phyloP scores from a whole-genome alignment of 2,329 filamentous ascomycete genomes.

The Venturia oleaginea region DNA sequence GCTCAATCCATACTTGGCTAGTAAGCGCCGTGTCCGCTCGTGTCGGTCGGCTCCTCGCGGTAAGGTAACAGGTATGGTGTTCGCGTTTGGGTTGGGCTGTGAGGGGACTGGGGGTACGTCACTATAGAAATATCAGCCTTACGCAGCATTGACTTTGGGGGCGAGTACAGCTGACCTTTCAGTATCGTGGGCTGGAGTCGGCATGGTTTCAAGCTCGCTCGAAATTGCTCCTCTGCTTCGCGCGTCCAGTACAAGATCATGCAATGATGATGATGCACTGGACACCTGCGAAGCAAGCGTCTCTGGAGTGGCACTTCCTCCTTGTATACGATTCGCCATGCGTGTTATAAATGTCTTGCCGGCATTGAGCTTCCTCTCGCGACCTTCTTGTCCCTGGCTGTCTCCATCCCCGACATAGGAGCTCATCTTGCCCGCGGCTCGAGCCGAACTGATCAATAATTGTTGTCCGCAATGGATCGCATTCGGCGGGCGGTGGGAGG shows the following conservation, averaged over 20 bases:
- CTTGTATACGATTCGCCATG: neutral
- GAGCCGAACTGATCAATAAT: neutral
- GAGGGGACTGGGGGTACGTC: neutral
- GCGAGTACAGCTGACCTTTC: neutral
- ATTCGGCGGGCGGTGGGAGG: neutral
- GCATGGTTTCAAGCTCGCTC: neutral
- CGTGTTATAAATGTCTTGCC: neutral
- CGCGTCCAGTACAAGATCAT: neutral
- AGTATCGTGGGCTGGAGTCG: neutral
- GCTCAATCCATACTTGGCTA: constrained; percentile 7
- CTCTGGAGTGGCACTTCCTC: neutral
- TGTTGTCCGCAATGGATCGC: neutral
- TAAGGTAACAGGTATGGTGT: neutral
- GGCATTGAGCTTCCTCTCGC: neutral
- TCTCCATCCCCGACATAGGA: neutral
- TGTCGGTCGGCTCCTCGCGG: neutral
- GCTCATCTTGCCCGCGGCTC: neutral
- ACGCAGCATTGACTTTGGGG: neutral
- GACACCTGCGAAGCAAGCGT: neutral
- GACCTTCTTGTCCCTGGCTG: neutral
- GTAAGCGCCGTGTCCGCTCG: neutral
- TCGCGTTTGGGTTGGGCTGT: neutral
- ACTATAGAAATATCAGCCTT: neutral
- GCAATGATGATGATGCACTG: neutral
- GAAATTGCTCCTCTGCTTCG: no score